Evolutionary conservation across 108 stramenopile species (phyloP), one percentile per base, ranked within the genome.

Genomic region (Schizochytrium sp.): DNA sequence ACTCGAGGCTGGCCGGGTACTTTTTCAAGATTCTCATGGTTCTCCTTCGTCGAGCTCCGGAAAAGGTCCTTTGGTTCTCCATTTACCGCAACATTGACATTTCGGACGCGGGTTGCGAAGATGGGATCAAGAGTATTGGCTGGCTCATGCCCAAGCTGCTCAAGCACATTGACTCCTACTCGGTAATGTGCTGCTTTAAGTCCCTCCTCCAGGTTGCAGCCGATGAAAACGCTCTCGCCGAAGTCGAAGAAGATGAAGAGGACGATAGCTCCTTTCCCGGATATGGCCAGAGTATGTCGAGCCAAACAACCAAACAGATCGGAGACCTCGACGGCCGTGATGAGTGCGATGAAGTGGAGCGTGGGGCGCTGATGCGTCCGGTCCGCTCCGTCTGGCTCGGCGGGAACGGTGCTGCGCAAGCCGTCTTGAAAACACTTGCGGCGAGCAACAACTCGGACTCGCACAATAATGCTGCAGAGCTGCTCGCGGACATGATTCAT

Each of bases 41-140:
- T 14, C 76, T 83, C 12, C 76, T 83, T 6, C 45, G 48, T 8
- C 76, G 76, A 12, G 76, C 76, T 6, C 76, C 76, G 51, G 76
- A 83, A 53, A 83, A 83, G 51, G 48, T 83, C 1, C 76, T 83
- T 12, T 83, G 76, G 76, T 83, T 83, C 28, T 83, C 76, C 23
- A 83, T 83, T 47, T 83, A 83, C 76, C 76, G 76, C n/a, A 83
- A 83, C 51, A 28, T 83, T 45, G 76, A 47, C 76, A 83, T 83
- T 23, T 47, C 76, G 16, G 10, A 12, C 6, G 23, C 45, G 19
- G 51, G 76, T 2, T 53, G 76, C 76, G 51, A 53, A 18, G 76
- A 83, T 12, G 76, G 51, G 19, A 53, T 47, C 51, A 45, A 53
- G 6, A 45, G 28, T 10, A 83, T 83, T 23, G 76, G 76, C 48